Conservation (phyloP, 2,329 filamentous ascomycete genomes). For the Ilyonectria sp. region DNA sequence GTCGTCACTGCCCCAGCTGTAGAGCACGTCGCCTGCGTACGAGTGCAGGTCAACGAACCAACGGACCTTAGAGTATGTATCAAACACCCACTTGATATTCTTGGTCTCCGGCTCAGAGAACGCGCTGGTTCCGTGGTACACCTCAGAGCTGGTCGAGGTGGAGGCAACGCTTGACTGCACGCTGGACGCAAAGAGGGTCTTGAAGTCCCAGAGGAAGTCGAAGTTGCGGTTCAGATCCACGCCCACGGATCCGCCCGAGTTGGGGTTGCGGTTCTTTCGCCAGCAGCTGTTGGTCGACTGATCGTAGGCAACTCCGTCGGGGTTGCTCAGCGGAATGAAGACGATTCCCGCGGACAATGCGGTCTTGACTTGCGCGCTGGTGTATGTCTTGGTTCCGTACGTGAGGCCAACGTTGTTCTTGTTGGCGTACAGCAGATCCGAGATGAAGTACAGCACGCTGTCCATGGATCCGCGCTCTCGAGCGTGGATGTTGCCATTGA, state of each 20-base stretch:
- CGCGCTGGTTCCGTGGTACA: constrained; percentile 63
- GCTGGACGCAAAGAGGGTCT: constrained; percentile 56
- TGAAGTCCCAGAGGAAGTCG: constrained; percentile 63
- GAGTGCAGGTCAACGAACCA: constrained; percentile 72
- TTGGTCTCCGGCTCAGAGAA: constrained; percentile 68
- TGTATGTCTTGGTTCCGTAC: constrained; percentile 65
- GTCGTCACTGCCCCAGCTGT: constrained; percentile 68
- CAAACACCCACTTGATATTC: constrained; percentile 65
- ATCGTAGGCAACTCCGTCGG: constrained; percentile 65
- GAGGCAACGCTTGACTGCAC: constrained; percentile 56
- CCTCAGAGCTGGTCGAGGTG: constrained; percentile 56
- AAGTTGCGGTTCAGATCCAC: constrained; percentile 57
- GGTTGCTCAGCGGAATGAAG: constrained; percentile 52
- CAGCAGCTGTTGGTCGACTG: constrained; percentile 62
- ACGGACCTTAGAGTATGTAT: constrained; percentile 62
- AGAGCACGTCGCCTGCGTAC: constrained; percentile 63
- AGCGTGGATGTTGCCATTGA: constrained; percentile 67
- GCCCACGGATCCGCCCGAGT: constrained; percentile 52
- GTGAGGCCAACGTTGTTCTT: constrained; percentile 62
- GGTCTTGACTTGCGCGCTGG: constrained; percentile 64
- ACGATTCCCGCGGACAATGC: constrained; percentile 63
- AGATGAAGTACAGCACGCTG: constrained; percentile 68
- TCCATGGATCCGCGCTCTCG: constrained; percentile 68
- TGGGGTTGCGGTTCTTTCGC: constrained; percentile 66
- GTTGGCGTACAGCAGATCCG: constrained; percentile 67